A percentile compares a stretch with the other conserved stretches of the same genome.
Evolutionary conservation across 176 grass and related monocot genomes (phyloP).

Genomic region (Urochloa ruziziensis): DNA sequence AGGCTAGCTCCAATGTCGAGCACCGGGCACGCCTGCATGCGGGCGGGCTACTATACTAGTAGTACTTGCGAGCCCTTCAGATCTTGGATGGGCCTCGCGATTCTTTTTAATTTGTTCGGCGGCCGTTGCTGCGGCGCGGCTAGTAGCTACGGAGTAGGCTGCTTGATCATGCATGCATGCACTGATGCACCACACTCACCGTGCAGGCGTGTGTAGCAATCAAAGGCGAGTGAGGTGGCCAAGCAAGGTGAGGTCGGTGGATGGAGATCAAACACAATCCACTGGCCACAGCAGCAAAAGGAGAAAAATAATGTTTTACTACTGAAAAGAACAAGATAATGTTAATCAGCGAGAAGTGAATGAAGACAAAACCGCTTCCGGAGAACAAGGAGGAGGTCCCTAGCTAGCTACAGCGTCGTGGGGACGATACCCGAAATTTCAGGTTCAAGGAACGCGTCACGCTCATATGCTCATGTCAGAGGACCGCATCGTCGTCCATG

Average conservation of each 20-base stretch:
- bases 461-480: not conserved
- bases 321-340: too few species aligned
- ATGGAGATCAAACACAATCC: constrained; percentile 6
- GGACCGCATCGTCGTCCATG: not conserved
- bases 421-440: not conserved
- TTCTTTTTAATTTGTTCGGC: not conserved
- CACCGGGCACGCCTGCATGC: not conserved
- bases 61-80: not conserved
- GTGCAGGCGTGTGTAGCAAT: constrained; percentile 35
- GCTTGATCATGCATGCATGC: too few species aligned
- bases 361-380: not conserved
- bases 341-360: too few species aligned
- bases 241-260: not conserved
- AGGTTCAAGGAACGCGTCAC: constrained; percentile 6
- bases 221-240: constrained; percentile 26
- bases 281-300: not conserved
- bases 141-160: too few species aligned
- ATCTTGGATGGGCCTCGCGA: constrained; percentile 14
- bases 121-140: not conserved
- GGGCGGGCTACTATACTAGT: not conserved
- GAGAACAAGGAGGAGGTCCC: not conserved
- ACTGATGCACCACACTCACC: too few species aligned
- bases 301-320: too few species aligned
- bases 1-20: constrained; percentile 2
- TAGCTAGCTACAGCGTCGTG: too few species aligned